Base-by-base conservation (phyloP, 768 basidiomycete species). In the Suillus discolor region DNA sequence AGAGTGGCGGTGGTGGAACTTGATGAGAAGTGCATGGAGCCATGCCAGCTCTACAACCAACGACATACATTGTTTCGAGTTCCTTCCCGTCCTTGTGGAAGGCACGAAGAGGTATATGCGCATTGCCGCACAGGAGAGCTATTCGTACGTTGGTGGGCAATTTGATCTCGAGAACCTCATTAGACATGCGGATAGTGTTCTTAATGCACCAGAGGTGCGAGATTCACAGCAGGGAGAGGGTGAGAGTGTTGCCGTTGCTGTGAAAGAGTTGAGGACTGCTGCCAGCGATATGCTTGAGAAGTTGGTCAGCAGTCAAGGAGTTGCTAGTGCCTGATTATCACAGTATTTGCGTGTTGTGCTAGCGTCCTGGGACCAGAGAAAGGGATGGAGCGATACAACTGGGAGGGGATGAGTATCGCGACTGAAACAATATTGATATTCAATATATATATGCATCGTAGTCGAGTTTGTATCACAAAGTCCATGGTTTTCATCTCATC, bases 401-500 rank as follows among this genome's bases (percentile, higher is more conserved):
- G 23, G 1, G 47, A 15, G 13, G n/a, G 47, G 47, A 49, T n/a
- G 13, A 23, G 13, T 49, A 25, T 49, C 13, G 15, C 6, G 23
- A 49, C 23, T 6, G 13, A 25, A 49, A 25, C 2, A 49, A 25
- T 23, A 49, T 23, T 8, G n/a, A 23, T 23, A 44, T 20, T 9
- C 20, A 20, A 20, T 44, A 44, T 20, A 20, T 44, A 44, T 20
- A 44, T 20, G 20, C 44, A 44, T 44, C 20, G 5, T 44, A 11
- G 44, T 20, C 44, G 20, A 28, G 8, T 18, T 9, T 31, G 16
- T 11, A 18, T 3, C 28, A 28, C 28, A 11, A 16, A 53, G 8
- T 53, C 28, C 11, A 9, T 85, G 0, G 94, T 90, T 77, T 97
- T 97, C 89, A 97, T 93, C 5, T 96, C 96, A 49, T 89, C 87